Evolutionary conservation across 2,329 filamentous ascomycete species (phyloP), one percentile per base, ranked within the genome.

Genomic region (Ophiostoma quercus): DNA sequence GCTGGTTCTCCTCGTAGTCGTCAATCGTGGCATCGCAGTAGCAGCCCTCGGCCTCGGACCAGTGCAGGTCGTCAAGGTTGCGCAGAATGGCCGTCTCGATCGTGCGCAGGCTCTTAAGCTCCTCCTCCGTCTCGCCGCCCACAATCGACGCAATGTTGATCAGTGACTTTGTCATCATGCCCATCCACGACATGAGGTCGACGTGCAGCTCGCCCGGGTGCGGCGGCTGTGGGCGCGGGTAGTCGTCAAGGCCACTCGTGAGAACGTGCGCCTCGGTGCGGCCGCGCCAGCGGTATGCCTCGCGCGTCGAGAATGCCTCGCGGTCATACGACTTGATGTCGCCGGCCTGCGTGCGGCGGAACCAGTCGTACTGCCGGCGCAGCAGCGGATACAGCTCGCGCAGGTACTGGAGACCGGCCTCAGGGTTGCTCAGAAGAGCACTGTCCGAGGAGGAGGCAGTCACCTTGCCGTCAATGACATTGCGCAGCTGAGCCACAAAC

Each of bases 21-120:
- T 99, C 94, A 71, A 99, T 91, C 0, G 92, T 97, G 1, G 93
- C 92, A 78, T 99, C 95, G 78, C 95, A 99, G 82, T 93, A 99
- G 72, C 90, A 91, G 70, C 92, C 88, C 3, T 89, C 85, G 75
- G 89, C 84, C 69, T 92, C 86, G 22, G 90, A 91, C 95, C 95
- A 99, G 81, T 99, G 95, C 54, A 99, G 84, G 77, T 97, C 93
- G 74, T 95, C 90, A 66, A 98, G 87, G 79, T 99, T 99, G 75
- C 85, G 88, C 70, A 88, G 82, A 72, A 99, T 96, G 16, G 90
- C 93, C 41, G 87, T 86, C 70, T 92, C 86, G 70, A 90, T 90
- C 71, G 86, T 87, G 63, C 82, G 83, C 75, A 94, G 92, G 75
- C 91, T 87, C 29, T 86, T 84, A 0, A 68, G 25, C 34, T 68